Percentiles rank a stretch among this genome's conserved stretches.
Evolutionary conservation across 805 yeast genomes (phyloP).

Genomic region (Kluyveromyces dobzhanskii): DNA sequence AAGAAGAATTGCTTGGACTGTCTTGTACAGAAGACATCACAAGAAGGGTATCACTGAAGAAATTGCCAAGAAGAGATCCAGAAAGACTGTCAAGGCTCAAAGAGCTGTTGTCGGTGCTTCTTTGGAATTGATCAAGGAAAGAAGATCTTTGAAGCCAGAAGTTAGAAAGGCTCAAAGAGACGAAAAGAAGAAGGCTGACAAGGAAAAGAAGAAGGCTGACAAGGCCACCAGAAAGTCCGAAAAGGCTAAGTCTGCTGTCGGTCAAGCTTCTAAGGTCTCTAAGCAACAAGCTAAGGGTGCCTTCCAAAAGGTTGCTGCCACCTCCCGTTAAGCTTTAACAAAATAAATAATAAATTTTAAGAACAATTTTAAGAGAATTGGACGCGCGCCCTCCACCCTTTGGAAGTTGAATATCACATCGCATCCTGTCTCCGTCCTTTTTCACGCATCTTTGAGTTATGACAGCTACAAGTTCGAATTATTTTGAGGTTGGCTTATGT

Average conservation of each 20-base stretch:
- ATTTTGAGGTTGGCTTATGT: too few species aligned
- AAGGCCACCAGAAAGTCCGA: slow-evolving; percentile 95
- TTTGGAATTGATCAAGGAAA: slow-evolving; percentile 94
- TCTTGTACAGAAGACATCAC: slow-evolving; percentile 99
- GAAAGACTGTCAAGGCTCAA: slow-evolving; percentile 97
- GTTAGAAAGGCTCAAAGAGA: slow-evolving; percentile 97
- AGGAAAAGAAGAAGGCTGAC: slow-evolving; percentile 83
- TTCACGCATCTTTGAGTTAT: too few species aligned
- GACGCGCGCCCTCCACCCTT: too few species aligned
- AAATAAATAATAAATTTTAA: background rate
- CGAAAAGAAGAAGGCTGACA: slow-evolving; percentile 72
- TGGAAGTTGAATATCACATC: too few species aligned
- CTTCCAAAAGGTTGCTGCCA: slow-evolving; percentile 92
- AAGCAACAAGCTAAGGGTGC: slow-evolving; percentile 98
- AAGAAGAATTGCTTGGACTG: slow-evolving; percentile 99
- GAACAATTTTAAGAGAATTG: too few species aligned
- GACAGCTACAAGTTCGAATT: too few species aligned
- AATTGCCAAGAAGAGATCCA: slow-evolving; percentile 91
- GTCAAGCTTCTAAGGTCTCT: slow-evolving; percentile 70
- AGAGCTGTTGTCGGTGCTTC: slow-evolving; percentile 99
- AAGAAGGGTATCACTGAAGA: slow-evolving; percentile 99
- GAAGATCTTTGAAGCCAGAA: slow-evolving; percentile 93
- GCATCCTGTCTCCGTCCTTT: too few species aligned
- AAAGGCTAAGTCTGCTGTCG: slow-evolving; percentile 74
- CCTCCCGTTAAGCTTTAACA: slow-evolving; percentile 70